Evolutionary conservation across 345 rosid species (phyloP).

Genomic region (Hevea brasiliensis): DNA sequence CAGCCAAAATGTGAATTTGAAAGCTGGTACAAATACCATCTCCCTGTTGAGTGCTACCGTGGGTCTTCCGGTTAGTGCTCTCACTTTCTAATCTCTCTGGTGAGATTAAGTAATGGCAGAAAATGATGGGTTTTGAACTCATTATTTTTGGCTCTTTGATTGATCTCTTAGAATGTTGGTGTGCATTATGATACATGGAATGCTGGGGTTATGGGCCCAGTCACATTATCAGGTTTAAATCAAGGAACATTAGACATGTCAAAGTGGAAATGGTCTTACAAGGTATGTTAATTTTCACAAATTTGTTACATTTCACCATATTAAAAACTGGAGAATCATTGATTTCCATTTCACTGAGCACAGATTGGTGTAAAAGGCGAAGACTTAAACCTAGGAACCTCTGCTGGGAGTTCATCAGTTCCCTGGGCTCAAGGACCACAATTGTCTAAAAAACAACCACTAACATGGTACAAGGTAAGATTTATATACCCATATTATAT

Average conservation of each 20-base stretch:
- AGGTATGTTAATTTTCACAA: constrained; percentile 16
- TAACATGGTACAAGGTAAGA: constrained; percentile 39
- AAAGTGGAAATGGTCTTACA: constrained; percentile 34
- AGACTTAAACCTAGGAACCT: constrained; percentile 16
- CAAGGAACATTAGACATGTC: constrained; percentile 30
- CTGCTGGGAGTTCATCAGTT: constrained; percentile 25
- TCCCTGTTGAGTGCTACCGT: constrained; percentile 42
- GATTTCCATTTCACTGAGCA: not conserved
- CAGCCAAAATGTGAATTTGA: constrained; percentile 27
- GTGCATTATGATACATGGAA: constrained; percentile 30
- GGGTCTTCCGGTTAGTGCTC: constrained; percentile 35
- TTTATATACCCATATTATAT: not conserved
- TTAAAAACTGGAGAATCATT: not conserved
- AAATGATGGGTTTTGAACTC: not conserved
- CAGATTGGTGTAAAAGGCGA: constrained; percentile 37
- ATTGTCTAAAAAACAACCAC: constrained; percentile 22
- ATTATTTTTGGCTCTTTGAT: not conserved
- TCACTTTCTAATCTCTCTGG: not conserved
- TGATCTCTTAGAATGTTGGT: constrained; percentile 28
- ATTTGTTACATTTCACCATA: not conserved
- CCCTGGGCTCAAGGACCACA: constrained; percentile 20
- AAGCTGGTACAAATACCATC: constrained; percentile 33
- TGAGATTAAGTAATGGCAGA: not conserved
- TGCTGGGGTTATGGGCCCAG: constrained; percentile 33
- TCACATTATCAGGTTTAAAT: constrained; percentile 28